These are phyloP conservation scores for Colletotrichum sojae DNA, from an alignment of 2,329 filamentous ascomycete genomes.

Conservation along the genomic window DNA sequence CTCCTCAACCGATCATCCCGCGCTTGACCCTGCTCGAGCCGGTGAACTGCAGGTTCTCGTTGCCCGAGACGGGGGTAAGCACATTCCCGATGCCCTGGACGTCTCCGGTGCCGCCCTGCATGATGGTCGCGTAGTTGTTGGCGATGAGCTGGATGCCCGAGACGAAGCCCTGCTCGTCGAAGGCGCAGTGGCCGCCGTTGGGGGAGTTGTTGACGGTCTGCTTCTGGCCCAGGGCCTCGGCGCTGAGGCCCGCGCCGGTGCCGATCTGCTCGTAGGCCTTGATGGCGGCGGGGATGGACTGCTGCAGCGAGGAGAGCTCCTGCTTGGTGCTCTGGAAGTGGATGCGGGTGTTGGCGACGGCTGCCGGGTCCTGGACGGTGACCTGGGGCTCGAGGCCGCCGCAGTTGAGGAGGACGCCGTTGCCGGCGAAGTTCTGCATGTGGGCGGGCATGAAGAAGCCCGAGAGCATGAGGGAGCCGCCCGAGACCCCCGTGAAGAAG, in stretches of 20 bases:
- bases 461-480: constrained; percentile 66
- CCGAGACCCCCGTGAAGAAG: constrained; percentile 71
- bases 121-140: constrained; percentile 65
- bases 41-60: constrained; percentile 61
- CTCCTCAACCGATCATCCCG: constrained; percentile 34
- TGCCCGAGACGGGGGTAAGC: constrained; percentile 62
- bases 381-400: constrained; percentile 69
- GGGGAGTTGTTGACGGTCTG: constrained; percentile 72
- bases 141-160: constrained; percentile 71
- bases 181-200: constrained; percentile 70
- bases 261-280: constrained; percentile 66
- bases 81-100: constrained; percentile 65
- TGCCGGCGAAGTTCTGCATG: constrained; percentile 64
- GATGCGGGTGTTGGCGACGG: constrained; percentile 62
- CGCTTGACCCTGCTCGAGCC: constrained; percentile 30
- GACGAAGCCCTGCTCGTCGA: constrained; percentile 68
- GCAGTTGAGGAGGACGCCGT: constrained; percentile 69
- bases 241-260: constrained; percentile 56
- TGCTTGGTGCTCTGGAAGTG: constrained; percentile 70
- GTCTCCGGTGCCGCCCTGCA: constrained; percentile 66
- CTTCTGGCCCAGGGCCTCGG: constrained; percentile 61
- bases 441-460: constrained; percentile 72
- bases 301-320: constrained; percentile 65
- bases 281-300: constrained; percentile 64
- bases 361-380: constrained; percentile 58